Percentiles rank a stretch among this genome's conserved stretches.
Conservation (phyloP, 2,329 filamentous ascomycete species). For the Cryphonectria radicalis region DNA sequence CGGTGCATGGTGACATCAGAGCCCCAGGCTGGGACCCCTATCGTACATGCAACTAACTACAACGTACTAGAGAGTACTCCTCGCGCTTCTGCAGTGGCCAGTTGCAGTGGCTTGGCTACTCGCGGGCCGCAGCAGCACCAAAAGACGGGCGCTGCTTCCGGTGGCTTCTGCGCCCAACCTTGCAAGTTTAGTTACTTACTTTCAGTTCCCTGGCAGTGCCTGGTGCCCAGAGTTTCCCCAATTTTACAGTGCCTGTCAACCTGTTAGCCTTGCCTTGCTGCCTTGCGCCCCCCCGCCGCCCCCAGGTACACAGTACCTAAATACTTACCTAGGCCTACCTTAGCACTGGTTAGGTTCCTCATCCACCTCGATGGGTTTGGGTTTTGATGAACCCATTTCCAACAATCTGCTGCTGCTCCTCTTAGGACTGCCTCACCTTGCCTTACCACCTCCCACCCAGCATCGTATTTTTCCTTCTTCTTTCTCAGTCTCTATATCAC, state of each 20-base stretch:
- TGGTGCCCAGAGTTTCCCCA: no score
- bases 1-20: neutral
- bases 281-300: neutral
- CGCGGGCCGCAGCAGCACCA: neutral
- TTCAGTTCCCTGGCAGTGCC: neutral
- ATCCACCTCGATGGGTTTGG: constrained; percentile 2
- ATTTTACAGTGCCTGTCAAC: neutral
- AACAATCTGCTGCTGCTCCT: constrained; percentile 3
- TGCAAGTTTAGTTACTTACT: neutral
- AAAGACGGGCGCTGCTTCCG: neutral
- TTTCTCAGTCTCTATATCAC: neutral
- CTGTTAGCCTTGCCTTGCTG: neutral
- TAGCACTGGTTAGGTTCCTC: neutral
- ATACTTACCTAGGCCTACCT: neutral
- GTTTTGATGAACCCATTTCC: constrained; percentile 13
- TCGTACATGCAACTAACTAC: neutral
- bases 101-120: neutral
- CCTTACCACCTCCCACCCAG: neutral
- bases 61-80: neutral
- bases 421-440: neutral
- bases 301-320: neutral
- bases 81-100: neutral
- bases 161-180: neutral
- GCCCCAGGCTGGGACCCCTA: neutral
- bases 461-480: neutral